Evolutionary conservation across 2,329 filamentous ascomycete genomes (phyloP).

Genomic region (Curvularia lunata): DNA sequence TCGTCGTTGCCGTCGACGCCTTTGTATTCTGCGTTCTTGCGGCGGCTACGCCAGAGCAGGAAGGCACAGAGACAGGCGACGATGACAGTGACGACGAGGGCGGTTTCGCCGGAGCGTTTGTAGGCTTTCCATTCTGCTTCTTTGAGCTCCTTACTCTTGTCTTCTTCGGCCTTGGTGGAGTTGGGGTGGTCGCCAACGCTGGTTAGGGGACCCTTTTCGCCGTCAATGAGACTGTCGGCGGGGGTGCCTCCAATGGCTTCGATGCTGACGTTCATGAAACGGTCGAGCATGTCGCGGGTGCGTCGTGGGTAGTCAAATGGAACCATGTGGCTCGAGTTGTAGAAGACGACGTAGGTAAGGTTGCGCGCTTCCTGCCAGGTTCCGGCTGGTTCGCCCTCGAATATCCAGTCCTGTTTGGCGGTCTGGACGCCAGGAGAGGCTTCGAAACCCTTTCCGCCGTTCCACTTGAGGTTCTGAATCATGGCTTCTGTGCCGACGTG

Average conservation of each 20-base stretch:
- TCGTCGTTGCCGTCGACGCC: constrained; percentile 52
- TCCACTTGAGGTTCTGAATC: constrained; percentile 91
- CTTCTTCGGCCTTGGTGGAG: constrained; percentile 69
- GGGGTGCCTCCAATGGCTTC: constrained; percentile 82
- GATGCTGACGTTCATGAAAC: constrained; percentile 93
- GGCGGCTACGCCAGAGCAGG: constrained; percentile 63
- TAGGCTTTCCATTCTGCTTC: constrained; percentile 90
- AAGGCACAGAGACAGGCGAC: constrained; percentile 77
- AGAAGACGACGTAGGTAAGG: constrained; percentile 92
- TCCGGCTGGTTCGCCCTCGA: constrained; percentile 85
- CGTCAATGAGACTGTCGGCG: constrained; percentile 80
- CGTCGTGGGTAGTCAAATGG: constrained; percentile 90
- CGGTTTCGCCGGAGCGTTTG: constrained; percentile 83
- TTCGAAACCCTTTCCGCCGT: constrained; percentile 90
- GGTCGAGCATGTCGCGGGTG: constrained; percentile 93
- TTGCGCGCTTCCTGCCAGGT: constrained; percentile 96
- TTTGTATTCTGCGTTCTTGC: constrained; percentile 52
- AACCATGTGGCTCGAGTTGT: constrained; percentile 98
- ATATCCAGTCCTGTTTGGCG: constrained; percentile 91
- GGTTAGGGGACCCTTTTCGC: constrained; percentile 79
- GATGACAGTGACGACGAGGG: constrained; percentile 79
- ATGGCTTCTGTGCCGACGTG: constrained; percentile 91
- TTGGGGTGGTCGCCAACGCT: constrained; percentile 77
- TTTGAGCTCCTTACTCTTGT: constrained; percentile 75
- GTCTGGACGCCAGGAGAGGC: constrained; percentile 85